phyloP scores from a whole-genome alignment of 768 basidiomycete species.

The Tulasnella sp. region DNA sequence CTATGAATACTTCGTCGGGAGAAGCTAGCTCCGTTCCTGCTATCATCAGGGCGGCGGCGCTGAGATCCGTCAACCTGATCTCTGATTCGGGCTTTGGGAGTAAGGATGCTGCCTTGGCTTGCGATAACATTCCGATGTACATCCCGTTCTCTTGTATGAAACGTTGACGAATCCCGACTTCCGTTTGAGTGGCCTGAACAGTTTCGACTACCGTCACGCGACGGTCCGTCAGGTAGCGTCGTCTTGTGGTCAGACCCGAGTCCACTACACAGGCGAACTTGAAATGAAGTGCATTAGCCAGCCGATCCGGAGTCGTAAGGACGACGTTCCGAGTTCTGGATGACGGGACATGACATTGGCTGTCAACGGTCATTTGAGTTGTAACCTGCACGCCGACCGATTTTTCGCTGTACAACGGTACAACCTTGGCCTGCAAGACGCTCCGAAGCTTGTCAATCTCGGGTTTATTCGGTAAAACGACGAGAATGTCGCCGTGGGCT shows the following conservation, averaged over 20 bases:
- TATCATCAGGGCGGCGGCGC: not conserved
- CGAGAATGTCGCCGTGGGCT: slow-evolving; percentile 75
- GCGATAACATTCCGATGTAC: slow-evolving; percentile 76
- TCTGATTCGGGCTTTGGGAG: not conserved
- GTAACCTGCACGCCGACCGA: not conserved
- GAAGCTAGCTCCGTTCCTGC: not conserved
- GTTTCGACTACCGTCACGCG: slow-evolving; percentile 83
- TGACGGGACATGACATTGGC: not conserved
- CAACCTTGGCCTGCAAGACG: slow-evolving; percentile 34
- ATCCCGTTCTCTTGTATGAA: slow-evolving; percentile 85
- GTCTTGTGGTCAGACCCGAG: slow-evolving; percentile 77
- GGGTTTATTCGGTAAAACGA: slow-evolving; percentile 90
- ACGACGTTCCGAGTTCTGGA: slow-evolving; percentile 61
- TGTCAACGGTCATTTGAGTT: not conserved
- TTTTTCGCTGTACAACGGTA: not conserved
- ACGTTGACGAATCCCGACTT: slow-evolving; percentile 85
- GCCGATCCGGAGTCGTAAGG: slow-evolving; percentile 88
- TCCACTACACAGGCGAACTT: slow-evolving; percentile 94
- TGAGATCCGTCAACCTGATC: not conserved
- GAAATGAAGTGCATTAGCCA: slow-evolving; percentile 90
- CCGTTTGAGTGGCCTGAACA: slow-evolving; percentile 87
- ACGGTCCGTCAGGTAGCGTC: slow-evolving; percentile 71
- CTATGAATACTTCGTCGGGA: slow-evolving; percentile 66
- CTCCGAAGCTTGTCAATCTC: slow-evolving; percentile 70
- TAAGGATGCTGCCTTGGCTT: slow-evolving; percentile 37